A percentile compares a stretch with the other conserved stretches of the same genome.
Evolutionary conservation across 805 yeast species (phyloP).

Genomic region (Candida ortonii): DNA sequence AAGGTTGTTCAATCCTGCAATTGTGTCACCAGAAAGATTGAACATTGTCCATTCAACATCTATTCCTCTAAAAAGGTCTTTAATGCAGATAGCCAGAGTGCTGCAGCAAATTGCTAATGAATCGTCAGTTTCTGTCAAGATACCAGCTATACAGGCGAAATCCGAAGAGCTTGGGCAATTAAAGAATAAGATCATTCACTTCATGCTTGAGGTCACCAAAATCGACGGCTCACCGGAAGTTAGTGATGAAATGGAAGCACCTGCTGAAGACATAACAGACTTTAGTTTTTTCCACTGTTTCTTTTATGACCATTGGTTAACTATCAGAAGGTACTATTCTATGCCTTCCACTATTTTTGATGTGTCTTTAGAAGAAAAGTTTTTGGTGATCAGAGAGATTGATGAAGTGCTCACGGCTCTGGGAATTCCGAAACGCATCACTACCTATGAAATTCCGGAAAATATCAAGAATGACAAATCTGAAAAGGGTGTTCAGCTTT

Average conservation of each 20-base stretch:
- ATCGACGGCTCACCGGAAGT: conserved; percentile 12
- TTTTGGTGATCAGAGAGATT: conserved; percentile 36
- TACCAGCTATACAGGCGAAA: conserved; percentile 47
- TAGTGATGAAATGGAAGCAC: conserved; percentile 8
- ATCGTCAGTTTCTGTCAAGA: conserved; percentile 59
- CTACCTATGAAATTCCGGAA: conserved; percentile 55
- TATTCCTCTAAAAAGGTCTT: conserved; percentile 49
- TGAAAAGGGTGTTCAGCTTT: conserved; percentile 49
- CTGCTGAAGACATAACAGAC: conserved; percentile 26
- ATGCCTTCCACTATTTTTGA: conserved; percentile 14
- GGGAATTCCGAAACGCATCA: conserved; percentile 59
- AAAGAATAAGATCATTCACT: conserved; percentile 38
- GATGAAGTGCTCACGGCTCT: conserved; percentile 46
- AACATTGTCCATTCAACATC: conserved; percentile 20
- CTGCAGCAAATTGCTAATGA: conserved; percentile 88
- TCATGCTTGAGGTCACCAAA: conserved; percentile 35
- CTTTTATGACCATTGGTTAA: conserved; percentile 47
- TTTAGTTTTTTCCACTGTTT: conserved; percentile 43
- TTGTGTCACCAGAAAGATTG: conserved; percentile 77
- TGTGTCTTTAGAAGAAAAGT: conserved; percentile 17
- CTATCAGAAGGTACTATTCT: conserved; percentile 24
- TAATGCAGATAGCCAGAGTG: conserved; percentile 77
- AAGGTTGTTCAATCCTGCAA: conserved; percentile 81
- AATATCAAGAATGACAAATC: conserved; percentile 45
- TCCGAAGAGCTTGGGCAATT: conserved; percentile 40